These are phyloP conservation scores for Mallotus japonicus DNA, from an alignment of 441 rosid genomes.

Conservation along the genomic window DNA sequence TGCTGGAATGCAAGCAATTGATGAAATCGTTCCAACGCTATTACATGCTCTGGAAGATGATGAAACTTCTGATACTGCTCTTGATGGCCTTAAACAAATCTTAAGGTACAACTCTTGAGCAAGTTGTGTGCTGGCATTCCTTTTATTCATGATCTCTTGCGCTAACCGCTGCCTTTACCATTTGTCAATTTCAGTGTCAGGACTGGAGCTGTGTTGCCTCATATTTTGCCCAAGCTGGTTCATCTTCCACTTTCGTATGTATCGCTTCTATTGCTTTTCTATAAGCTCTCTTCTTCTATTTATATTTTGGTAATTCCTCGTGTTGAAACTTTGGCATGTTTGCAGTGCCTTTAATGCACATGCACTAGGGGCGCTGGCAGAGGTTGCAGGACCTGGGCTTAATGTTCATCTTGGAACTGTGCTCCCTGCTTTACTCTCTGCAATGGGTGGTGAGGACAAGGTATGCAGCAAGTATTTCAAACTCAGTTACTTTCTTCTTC, in stretches of 20 bases:
- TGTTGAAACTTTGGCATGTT: conserved; percentile 27
- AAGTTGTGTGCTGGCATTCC: conserved; percentile 13
- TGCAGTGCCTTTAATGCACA: conserved; percentile 96
- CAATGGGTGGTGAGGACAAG: conserved; percentile 79
- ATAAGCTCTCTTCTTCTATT: neutral
- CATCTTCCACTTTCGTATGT: conserved; percentile 95
- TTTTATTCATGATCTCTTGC: neutral
- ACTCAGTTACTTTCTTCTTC: neutral
- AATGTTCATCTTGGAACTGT: conserved; percentile 83
- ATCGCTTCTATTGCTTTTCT: conserved; percentile 24
- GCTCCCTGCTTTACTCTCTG: conserved; percentile 94
- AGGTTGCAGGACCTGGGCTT: conserved; percentile 97
- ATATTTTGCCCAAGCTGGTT: conserved; percentile 96
- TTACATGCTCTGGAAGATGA: conserved; percentile 96
- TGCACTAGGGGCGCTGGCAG: conserved; percentile 98
- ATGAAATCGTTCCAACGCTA: conserved; percentile 97
- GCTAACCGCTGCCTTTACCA: conserved; percentile 11
- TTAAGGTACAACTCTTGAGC: conserved; percentile 53
- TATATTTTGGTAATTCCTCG: conserved; percentile 8
- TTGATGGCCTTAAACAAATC: conserved; percentile 98
- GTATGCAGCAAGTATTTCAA: conserved; percentile 32
- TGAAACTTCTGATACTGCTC: conserved; percentile 85
- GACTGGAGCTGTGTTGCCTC: conserved; percentile 97
- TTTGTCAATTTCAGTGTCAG: conserved; percentile 69
- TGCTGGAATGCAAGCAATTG: conserved; percentile 99